Percentiles rank a stretch among this genome's conserved stretches.
These are phyloP conservation scores for Fraxinus baroniana DNA, from an alignment of 305 asterid genomes.

Conservation along the genomic window DNA sequence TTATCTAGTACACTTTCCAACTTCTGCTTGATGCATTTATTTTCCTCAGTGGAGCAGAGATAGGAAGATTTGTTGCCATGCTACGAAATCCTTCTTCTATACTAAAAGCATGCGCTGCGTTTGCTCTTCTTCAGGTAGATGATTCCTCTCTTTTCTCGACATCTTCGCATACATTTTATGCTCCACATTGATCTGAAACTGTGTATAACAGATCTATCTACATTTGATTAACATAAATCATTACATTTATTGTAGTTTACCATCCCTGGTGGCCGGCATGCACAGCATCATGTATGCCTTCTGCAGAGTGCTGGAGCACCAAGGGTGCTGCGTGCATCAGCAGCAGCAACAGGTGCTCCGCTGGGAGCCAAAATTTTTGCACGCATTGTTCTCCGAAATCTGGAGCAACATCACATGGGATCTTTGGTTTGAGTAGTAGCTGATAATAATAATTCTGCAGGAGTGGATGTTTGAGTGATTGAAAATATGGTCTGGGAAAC, in stretches of 20 bases:
- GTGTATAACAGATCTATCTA: neutral
- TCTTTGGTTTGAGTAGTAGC: slow-evolving; percentile 25
- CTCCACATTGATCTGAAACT: neutral
- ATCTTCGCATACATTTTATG: neutral
- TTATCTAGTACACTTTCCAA: slow-evolving; percentile 12
- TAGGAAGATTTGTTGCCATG: slow-evolving; percentile 81
- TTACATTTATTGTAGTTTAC: slow-evolving; percentile 52
- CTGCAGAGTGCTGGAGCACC: slow-evolving; percentile 70
- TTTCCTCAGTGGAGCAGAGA: slow-evolving; percentile 66
- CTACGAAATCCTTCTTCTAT: slow-evolving; percentile 68
- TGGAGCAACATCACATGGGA: slow-evolving; percentile 68
- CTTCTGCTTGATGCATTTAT: slow-evolving; percentile 5
- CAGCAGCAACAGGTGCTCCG: slow-evolving; percentile 77
- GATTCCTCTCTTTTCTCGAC: neutral
- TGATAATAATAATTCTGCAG: neutral
- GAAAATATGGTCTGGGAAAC: neutral
- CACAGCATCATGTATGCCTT: slow-evolving; percentile 65
- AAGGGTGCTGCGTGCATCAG: slow-evolving; percentile 73
- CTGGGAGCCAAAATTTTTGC: slow-evolving; percentile 82
- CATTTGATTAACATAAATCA: neutral
- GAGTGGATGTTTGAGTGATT: neutral
- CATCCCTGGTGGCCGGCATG: slow-evolving; percentile 72
- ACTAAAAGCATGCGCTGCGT: slow-evolving; percentile 87
- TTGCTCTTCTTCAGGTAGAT: slow-evolving; percentile 86
- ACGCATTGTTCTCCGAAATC: slow-evolving; percentile 69